These are phyloP conservation scores for Thalassiosira oceanica DNA, from an alignment of 352 stramenopile genomes.

Conservation along the genomic window DNA sequence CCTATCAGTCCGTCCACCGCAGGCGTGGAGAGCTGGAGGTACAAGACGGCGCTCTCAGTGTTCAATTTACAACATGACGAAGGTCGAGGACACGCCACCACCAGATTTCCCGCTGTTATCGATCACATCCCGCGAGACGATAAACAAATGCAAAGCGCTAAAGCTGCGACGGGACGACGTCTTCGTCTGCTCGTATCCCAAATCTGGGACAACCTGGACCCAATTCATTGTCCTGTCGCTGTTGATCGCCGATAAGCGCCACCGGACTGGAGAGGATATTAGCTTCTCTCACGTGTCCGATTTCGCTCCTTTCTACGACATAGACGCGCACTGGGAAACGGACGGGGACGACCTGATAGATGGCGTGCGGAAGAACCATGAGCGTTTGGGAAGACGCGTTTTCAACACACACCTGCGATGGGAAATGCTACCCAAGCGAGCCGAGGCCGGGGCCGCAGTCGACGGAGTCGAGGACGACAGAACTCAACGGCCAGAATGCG, in stretches of 20 bases:
- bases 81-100: no score
- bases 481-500: constrained; percentile 10
- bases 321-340: constrained; percentile 60
- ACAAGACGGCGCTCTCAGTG: no score
- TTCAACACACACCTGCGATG: constrained; percentile 67
- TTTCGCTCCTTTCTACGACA: constrained; percentile 67
- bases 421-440: constrained; percentile 50
- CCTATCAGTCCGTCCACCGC: no score
- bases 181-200: constrained; percentile 67
- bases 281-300: constrained; percentile 50
- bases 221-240: constrained; percentile 62
- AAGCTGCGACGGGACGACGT: constrained; percentile 30
- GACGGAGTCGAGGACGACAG: not conserved
- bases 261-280: constrained; percentile 2
- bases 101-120: constrained; percentile 47
- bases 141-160: constrained; percentile 40
- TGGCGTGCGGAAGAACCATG: constrained; percentile 11
- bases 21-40: no score
- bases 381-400: constrained; percentile 30
- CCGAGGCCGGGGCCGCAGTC: not conserved
- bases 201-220: constrained; percentile 67
- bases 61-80: no score
- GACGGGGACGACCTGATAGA: not conserved
- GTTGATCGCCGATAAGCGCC: constrained; percentile 24
- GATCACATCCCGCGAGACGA: constrained; percentile 49